Conservation (phyloP, 1,284 basidiomycete genomes). For the Violaceomyces palustris region DNA sequence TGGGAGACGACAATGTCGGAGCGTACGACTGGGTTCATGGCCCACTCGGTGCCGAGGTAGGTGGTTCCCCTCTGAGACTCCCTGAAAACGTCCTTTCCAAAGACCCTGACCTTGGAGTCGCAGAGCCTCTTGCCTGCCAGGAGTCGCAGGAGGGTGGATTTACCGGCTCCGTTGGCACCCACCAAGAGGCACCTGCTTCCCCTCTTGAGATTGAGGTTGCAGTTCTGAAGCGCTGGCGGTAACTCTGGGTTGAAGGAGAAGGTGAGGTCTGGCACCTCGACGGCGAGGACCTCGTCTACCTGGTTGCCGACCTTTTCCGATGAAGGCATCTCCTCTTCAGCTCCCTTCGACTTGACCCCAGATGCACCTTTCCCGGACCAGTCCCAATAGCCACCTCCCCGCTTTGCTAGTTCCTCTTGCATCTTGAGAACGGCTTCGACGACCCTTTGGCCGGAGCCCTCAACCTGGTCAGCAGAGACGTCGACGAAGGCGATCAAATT, state of each 20-base stretch:
- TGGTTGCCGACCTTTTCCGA: conserved; percentile 13
- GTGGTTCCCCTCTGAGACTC: conserved; percentile 56
- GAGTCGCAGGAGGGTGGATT: conserved; percentile 89
- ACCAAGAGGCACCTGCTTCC: conserved; percentile 49
- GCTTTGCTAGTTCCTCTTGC: conserved; percentile 12
- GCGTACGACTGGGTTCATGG: conserved; percentile 92
- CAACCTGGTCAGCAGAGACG: conserved; percentile 65
- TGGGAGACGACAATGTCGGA: conserved; percentile 57
- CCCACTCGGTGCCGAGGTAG: conserved; percentile 75
- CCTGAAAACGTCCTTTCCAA: conserved; percentile 49
- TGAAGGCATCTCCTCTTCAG: too few relatives aligned
- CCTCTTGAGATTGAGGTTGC: conserved; percentile 34
- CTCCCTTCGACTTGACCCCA: too few relatives aligned
- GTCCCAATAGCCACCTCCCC: conserved; percentile 39
- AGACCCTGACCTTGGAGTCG: conserved; percentile 39
- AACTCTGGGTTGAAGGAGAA: conserved; percentile 35
- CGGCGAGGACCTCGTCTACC: conserved; percentile 24
- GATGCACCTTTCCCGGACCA: too few relatives aligned
- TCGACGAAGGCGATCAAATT: conserved; percentile 54
- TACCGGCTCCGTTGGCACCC: conserved; percentile 67
- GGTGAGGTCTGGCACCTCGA: conserved; percentile 43
- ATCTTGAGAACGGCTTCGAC: conserved; percentile 33
- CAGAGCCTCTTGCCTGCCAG: conserved; percentile 72
- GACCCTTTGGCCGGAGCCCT: conserved; percentile 56
- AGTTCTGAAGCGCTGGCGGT: conserved; percentile 37